These are phyloP conservation scores for Solanum chacoense DNA, from an alignment of 305 asterid species.

Conservation along the genomic window DNA sequence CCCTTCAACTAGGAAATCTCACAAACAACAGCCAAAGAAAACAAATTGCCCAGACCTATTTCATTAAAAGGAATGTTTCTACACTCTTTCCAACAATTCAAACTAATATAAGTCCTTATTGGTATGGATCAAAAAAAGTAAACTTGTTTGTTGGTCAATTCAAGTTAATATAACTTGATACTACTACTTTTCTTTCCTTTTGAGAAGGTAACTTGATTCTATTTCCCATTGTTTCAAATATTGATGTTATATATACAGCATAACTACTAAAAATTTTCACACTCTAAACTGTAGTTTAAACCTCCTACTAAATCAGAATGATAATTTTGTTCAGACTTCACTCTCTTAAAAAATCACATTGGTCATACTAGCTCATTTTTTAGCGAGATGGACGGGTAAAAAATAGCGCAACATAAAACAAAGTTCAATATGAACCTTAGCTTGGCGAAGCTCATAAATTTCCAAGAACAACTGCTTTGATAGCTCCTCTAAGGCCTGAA, in stretches of 20 bases:
- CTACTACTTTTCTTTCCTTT: not conserved
- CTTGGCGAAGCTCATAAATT: conserved; percentile 97
- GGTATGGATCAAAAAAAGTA: not conserved
- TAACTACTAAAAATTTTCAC: not conserved
- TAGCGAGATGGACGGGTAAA: not conserved
- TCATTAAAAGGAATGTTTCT: not conserved
- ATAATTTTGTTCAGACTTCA: not conserved
- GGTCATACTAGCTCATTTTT: not conserved
- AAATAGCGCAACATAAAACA: not conserved
- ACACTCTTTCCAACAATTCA: not conserved
- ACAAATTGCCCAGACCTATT: not conserved
- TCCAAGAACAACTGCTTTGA: conserved; percentile 87
- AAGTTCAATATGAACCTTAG: conserved; percentile 50
- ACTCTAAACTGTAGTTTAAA: not conserved
- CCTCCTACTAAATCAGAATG: not conserved
- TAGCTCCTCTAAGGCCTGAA: conserved; percentile 88
- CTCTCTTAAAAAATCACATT: not conserved
- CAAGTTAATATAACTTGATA: not conserved
- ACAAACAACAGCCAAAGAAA: not conserved
- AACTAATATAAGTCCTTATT: not conserved
- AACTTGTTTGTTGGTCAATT: not conserved
- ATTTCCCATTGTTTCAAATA: not conserved
- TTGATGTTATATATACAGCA: not conserved
- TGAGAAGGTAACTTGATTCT: not conserved
- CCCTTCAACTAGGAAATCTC: not conserved